These are phyloP conservation scores for Lecanosticta acicola DNA, from an alignment of 2,329 filamentous ascomycete species.

Conservation along the genomic window DNA sequence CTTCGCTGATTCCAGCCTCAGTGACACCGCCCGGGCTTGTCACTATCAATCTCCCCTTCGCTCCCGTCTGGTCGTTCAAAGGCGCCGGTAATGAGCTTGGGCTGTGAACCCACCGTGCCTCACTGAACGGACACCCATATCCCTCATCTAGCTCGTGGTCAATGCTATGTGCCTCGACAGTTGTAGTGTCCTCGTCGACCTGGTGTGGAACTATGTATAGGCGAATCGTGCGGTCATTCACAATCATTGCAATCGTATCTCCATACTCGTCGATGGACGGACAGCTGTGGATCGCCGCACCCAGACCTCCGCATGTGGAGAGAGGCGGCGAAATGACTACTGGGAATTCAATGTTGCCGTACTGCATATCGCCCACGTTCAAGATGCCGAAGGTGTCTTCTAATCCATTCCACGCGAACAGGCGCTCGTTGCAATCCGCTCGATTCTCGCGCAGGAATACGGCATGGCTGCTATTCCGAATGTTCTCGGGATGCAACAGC, in stretches of 20 bases:
- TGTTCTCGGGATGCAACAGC: conserved; percentile 34
- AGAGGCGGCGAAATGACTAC: conserved; percentile 34
- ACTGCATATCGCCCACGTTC: conserved; percentile 31
- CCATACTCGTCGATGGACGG: conserved; percentile 34
- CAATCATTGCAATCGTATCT: conserved; percentile 35
- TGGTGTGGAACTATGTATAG: conserved; percentile 33
- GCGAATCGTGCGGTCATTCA: conserved; percentile 34
- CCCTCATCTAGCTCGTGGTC: conserved; percentile 36
- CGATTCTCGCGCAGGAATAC: conserved; percentile 32
- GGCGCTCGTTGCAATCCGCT: conserved; percentile 28
- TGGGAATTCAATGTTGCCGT: conserved; percentile 35
- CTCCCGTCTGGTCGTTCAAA: conserved; percentile 20
- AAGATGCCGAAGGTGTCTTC: conserved; percentile 35
- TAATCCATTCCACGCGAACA: conserved; percentile 35
- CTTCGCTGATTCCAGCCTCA: conserved; percentile 26
- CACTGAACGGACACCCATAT: conserved; percentile 35
- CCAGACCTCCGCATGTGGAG: conserved; percentile 34
- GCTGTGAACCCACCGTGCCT: conserved; percentile 34
- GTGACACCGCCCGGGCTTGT: conserved; percentile 34
- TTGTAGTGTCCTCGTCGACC: conserved; percentile 23
- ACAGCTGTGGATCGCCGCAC: conserved; percentile 34
- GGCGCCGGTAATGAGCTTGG: conserved; percentile 26
- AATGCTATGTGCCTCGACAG: conserved; percentile 34
- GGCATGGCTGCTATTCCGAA: conserved; percentile 35
- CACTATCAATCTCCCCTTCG: conserved; percentile 33